Conservation (phyloP, 164 flowering plant genomes). For the Houttuynia cordata region DNA sequence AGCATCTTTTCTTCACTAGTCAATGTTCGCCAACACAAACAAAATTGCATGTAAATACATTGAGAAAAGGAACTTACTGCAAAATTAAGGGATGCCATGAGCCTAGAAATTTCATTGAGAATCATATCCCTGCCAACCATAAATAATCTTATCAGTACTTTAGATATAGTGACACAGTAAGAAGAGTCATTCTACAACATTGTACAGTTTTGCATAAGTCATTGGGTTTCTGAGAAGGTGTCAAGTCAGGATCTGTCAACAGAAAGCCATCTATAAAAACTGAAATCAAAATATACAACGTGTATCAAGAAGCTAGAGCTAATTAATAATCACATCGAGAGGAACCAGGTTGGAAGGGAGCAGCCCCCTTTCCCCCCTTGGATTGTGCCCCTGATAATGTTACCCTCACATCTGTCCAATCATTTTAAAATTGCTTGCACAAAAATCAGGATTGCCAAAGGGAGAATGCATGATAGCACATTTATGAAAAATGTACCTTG, state of each 20-base stretch:
- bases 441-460: background rate
- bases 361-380: too few relatives aligned
- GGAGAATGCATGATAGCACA: background rate
- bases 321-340: too few relatives aligned
- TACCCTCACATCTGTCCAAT: background rate
- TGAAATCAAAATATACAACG: too few relatives aligned
- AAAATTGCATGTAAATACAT: too few relatives aligned
- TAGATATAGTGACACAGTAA: background rate
- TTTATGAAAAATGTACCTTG: constrained; percentile 26
- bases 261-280: too few relatives aligned
- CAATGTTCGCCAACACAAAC: background rate
- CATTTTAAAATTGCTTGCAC: background rate
- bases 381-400: too few relatives aligned
- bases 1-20: background rate
- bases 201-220: background rate
- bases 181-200: background rate
- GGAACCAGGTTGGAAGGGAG: too few relatives aligned
- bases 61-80: constrained; percentile 32
- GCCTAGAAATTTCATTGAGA: constrained; percentile 48
- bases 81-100: constrained; percentile 44
- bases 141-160: background rate
- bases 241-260: too few relatives aligned
- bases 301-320: too few relatives aligned
- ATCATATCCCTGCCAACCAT: constrained; percentile 35
- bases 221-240: too few relatives aligned